Evolutionary conservation across 2,329 filamentous ascomycete genomes (phyloP), one percentile per base, ranked within the genome.

Genomic region (Dothiorella sarmentorum): DNA sequence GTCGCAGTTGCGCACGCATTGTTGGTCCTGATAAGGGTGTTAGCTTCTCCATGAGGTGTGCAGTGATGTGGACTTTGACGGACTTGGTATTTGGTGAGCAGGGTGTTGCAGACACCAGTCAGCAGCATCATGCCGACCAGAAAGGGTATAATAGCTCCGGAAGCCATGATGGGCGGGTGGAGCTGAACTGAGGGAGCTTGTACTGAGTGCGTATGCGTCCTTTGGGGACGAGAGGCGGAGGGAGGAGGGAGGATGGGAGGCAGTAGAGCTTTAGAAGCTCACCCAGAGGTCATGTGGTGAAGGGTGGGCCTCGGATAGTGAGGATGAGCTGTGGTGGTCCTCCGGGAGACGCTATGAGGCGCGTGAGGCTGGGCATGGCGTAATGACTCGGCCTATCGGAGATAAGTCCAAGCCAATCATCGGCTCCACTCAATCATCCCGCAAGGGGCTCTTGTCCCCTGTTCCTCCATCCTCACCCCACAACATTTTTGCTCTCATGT

Each of bases 51-150:
- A 52, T 59, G 40, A 29, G 55, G 31, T 22, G 49, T 44, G 6
- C 43, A 37, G 17, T 18, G 29, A 24, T 17, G 45, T 20, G 17
- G 37, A 13, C 56, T 37, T 42, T 47, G 13, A 4, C 22, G 61
- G 75, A 92, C 91, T 79, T 97, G 93, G 70, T 92, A 97, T 72
- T 99, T 99, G 66, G 93, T 97, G 68, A 99, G 81, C 62, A 99
- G 84, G 1, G 94, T 99, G 74, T 99, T 99, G 81, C 91, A 96
- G 62, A 96, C 91, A 63, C 93, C 93, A 22, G 93, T 97, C 71
- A 96, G 77, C 70, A 97, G 81, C 93, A 97, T 97, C 90, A 97
- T 95, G 67, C 82, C 88, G 74, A 97, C 91, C 63, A 97, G 81
- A 69, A 97, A 83, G 35, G 91, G 91, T 61, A 97, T 84, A 58